Base-by-base conservation (phyloP, 202 grass and related monocot genomes). In the Miscanthus sacchariflorus region DNA sequence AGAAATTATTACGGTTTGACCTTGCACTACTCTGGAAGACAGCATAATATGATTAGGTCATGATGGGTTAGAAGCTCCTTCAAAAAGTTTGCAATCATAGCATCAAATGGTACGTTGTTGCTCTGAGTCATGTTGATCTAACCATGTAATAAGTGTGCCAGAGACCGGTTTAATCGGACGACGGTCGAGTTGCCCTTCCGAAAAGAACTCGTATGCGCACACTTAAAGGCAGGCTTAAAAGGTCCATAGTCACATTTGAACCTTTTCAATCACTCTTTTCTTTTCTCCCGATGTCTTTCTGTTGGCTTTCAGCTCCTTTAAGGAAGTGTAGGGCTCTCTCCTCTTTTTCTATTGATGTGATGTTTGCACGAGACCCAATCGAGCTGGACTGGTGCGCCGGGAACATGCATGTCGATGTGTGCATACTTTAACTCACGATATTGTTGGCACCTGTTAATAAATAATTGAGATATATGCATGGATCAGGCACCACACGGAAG, bases 71-170 rank as follows among this genome's bases (percentile, higher is more conserved):
- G 84, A 87, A 90, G 88, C 72, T 86, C 81, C 64, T 91, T 33
- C 7, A 86, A 92, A 95, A 95, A 90, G 79, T 66, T 66, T 70
- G 70, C 88, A 92, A 94, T 94, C 88, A 92, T 94, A 81, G 85
- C 73, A 81, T 70, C 44, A 77, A 86, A 78, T n/a, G 10, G 23
- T 25, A 38, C 36, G 36, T 38, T 38, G 5, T 38, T 38, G 75
- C 81, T 89, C 83, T 75, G 66, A 68, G n/a, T 84, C 81, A 78
- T 65, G 19, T 61, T 82, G 72, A 65, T 69, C 79, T 85, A 87
- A 89, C 74, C 67, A 25, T n/a, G 17, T 5, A 63, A 63, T 38
- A 38, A 38, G 36, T 38, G 70, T 80, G 63, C 82, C 56, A 17
- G 56, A 17, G 18, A 58, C 79, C 56, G 42, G 78, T 87, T 83